Percentiles rank a stretch among this genome's conserved stretches.
These are phyloP conservation scores for Coniella lustricola DNA, from an alignment of 2,329 filamentous ascomycete species.

Conservation along the genomic window DNA sequence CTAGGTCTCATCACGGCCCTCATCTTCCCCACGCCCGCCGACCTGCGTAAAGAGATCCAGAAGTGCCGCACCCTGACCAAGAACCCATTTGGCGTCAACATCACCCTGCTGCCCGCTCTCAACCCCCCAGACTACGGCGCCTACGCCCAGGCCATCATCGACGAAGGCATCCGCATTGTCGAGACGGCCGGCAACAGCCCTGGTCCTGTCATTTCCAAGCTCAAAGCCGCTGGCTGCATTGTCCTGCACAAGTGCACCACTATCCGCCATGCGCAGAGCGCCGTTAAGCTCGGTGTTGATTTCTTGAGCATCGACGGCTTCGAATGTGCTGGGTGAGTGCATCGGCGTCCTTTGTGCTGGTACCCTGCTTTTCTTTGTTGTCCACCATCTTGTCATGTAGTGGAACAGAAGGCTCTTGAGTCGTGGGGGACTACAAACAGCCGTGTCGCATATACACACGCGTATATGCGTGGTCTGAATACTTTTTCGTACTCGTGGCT, in stretches of 20 bases:
- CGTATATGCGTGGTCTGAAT: too few relatives aligned
- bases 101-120: slow-evolving; percentile 85
- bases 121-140: slow-evolving; percentile 87
- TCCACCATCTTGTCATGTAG: too few relatives aligned
- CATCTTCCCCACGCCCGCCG: slow-evolving; percentile 87
- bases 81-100: slow-evolving; percentile 84
- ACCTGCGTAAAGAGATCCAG: slow-evolving; percentile 87
- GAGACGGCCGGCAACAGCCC: slow-evolving; percentile 59
- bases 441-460: too few relatives aligned
- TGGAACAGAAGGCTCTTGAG: too few relatives aligned
- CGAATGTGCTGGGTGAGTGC: slow-evolving; percentile 68
- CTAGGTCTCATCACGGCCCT: slow-evolving; percentile 79
- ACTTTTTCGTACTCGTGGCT: neutral
- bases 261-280: slow-evolving; percentile 85
- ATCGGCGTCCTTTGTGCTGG: too few relatives aligned
- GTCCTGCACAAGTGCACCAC: slow-evolving; percentile 95
- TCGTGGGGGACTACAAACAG: too few relatives aligned
- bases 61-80: slow-evolving; percentile 74
- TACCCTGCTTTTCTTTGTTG: neutral
- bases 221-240: slow-evolving; percentile 67
- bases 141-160: slow-evolving; percentile 87
- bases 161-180: slow-evolving; percentile 85
- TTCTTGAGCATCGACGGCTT: slow-evolving; percentile 97
- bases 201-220: slow-evolving; percentile 79
- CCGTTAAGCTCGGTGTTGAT: slow-evolving; percentile 90